Evolutionary conservation across 306 rosid species (phyloP), one percentile per base, ranked within the genome.

Genomic region (Cicer arietinum): DNA sequence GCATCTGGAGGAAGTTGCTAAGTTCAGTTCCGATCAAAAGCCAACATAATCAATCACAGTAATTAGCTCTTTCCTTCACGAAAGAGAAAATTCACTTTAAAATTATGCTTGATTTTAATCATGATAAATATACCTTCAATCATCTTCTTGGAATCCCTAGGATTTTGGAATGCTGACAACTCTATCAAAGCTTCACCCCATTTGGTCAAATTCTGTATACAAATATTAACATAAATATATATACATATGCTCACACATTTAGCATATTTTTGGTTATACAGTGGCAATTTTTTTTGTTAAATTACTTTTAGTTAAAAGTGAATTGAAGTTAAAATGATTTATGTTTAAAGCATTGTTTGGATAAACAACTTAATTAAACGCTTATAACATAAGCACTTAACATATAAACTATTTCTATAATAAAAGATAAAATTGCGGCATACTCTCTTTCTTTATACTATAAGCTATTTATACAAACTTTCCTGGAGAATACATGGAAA

Each of bases 141-240:
- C 95, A 88, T 83, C 58, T 47, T 46, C 84, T 80, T 89, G 2
- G 94, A 82, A 17, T 79, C 91, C n/a, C 46, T 12, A 18, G 82
- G 77, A 14, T 46, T 84, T 72, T 92, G 92, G 71, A 81, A 89
- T 25, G 87, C 88, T 4, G 98, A 87, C 40, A 90, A 78, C 71
- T 93, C 98, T 9, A 93, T 89, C 79, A 93, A 73, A 11, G 96
- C 87, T 45, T 87, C 89, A 16, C 86, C 98, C 98, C 93, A 90
- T 66, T 82, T 90, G 14, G 92, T 85, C 69, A 90, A 76, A 82
- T 89, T 90, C 98, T 93, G 86, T 48, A 81, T 8, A 40, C 8
- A 56, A 18, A 56, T 1, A 56, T 13, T 20, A 1, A 56, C 4
- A 56, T 13, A 56, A 1, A 56, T 2, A 58, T 22, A 20, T 20